A percentile compares a stretch with the other conserved stretches of the same genome.
These are phyloP conservation scores for Colletotrichum theobromicola DNA, from an alignment of 2,329 filamentous ascomycete genomes.

Conservation along the genomic window DNA sequence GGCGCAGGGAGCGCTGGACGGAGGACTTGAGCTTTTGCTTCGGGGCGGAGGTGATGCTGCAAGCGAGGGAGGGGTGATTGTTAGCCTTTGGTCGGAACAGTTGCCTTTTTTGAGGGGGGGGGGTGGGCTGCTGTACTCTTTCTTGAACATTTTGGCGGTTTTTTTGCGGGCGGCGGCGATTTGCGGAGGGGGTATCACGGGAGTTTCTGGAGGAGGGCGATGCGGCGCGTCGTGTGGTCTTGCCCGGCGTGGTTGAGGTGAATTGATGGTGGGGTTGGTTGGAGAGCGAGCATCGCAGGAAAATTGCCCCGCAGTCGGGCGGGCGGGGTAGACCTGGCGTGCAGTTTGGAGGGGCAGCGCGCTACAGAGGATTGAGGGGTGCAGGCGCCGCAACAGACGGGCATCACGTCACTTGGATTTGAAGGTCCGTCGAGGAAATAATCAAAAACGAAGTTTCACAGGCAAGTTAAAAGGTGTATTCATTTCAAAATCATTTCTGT, in stretches of 20 bases:
- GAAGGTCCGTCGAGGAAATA: background rate
- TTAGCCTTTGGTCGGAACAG: slow-evolving; percentile 7
- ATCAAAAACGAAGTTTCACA: background rate
- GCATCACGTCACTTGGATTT: slow-evolving; percentile 8
- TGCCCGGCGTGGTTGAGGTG: slow-evolving; percentile 1
- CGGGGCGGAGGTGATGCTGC: slow-evolving; percentile 74
- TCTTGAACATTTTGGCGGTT: slow-evolving; percentile 80
- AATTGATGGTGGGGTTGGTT: slow-evolving; percentile 16
- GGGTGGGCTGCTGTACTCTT: slow-evolving; percentile 69
- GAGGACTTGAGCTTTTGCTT: slow-evolving; percentile 99
- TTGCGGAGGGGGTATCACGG: background rate
- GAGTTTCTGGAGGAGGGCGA: background rate
- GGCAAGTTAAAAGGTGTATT: background rate
- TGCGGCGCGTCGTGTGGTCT: slow-evolving; percentile 13
- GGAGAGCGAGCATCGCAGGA: slow-evolving; percentile 23
- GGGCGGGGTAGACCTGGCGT: slow-evolving; percentile 29
- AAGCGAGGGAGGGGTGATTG: slow-evolving; percentile 22
- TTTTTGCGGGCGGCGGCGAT: background rate
- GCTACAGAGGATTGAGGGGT: background rate
- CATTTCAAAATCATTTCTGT: background rate
- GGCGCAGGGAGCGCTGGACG: slow-evolving; percentile 84
- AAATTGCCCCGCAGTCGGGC: slow-evolving; percentile 23
- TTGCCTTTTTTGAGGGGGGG: background rate
- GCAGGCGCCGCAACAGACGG: background rate
- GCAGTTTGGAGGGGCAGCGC: slow-evolving; percentile 20